Percentiles rank a stretch among this genome's conserved stretches.
These are phyloP conservation scores for Pyrus betulifolia DNA, from an alignment of 306 rosid species.

Conservation along the genomic window DNA sequence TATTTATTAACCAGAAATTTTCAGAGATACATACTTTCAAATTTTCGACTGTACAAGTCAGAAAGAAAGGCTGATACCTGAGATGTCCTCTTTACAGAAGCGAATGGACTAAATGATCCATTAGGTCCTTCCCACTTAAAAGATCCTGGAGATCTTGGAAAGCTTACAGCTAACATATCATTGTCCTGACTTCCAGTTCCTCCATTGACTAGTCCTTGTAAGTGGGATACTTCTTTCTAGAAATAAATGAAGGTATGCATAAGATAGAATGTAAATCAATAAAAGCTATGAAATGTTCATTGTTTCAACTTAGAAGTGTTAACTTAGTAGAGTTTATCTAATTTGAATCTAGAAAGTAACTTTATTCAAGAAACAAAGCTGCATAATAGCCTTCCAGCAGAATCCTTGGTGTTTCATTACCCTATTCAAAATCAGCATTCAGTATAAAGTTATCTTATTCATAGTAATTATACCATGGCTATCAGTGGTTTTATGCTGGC, in stretches of 20 bases:
- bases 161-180: slow-evolving; percentile 44
- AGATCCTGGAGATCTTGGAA: slow-evolving; percentile 89
- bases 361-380: neutral
- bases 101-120: slow-evolving; percentile 77
- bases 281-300: neutral
- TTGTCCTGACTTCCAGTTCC: slow-evolving; percentile 55
- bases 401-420: neutral
- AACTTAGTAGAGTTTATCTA: neutral
- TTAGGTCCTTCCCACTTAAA: slow-evolving; percentile 82
- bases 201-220: slow-evolving; percentile 56
- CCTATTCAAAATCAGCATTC: neutral
- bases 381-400: neutral
- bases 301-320: neutral
- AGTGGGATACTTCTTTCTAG: slow-evolving; percentile 81
- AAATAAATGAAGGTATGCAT: slow-evolving; percentile 2
- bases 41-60: neutral
- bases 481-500: neutral
- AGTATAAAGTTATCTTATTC: neutral
- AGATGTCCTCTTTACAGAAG: slow-evolving; percentile 49
- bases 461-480: neutral
- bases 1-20: slow-evolving; percentile 12
- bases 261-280: neutral
- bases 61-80: slow-evolving; percentile 40
- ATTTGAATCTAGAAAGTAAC: neutral
- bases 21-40: slow-evolving; percentile 3